A percentile compares a stretch with the other conserved stretches of the same genome.
Conservation (phyloP, 2,329 filamentous ascomycete genomes). For the Beauveria medogensis region DNA sequence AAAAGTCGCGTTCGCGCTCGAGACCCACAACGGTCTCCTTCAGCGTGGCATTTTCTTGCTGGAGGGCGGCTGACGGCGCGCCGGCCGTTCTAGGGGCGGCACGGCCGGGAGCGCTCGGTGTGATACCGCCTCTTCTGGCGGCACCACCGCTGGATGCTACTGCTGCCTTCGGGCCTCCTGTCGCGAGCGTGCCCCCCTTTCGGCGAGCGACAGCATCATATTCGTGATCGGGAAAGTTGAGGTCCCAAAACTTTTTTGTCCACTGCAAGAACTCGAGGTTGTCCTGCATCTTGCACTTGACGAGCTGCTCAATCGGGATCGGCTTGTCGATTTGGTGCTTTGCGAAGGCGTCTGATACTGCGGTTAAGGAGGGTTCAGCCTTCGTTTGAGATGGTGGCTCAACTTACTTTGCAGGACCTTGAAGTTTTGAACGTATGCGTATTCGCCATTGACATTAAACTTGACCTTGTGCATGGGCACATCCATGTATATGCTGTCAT, state of each 20-base stretch:
- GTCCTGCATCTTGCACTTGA: constrained; percentile 99
- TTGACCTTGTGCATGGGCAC: constrained; percentile 93
- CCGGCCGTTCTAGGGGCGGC: constrained; percentile 41
- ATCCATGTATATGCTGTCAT: constrained; percentile 96
- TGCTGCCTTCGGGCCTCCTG: constrained; percentile 38
- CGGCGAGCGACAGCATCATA: constrained; percentile 85
- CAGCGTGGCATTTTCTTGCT: constrained; percentile 77
- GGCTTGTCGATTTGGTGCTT: constrained; percentile 84
- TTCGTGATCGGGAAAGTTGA: constrained; percentile 93
- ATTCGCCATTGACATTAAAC: constrained; percentile 96
- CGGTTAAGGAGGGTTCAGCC: not conserved
- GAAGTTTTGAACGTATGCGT: constrained; percentile 97
- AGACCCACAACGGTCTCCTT: constrained; percentile 94
- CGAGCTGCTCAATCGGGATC: constrained; percentile 77
- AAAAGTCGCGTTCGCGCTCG: constrained; percentile 95
- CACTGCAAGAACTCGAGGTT: constrained; percentile 98
- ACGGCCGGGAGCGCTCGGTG: constrained; percentile 47
- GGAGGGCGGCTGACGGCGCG: constrained; percentile 61
- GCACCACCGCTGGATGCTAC: constrained; percentile 42
- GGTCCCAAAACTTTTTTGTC: constrained; percentile 95
- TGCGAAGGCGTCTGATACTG: constrained; percentile 61
- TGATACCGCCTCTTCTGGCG: constrained; percentile 48
- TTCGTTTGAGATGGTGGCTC: not conserved
- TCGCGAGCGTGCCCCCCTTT: constrained; percentile 62
- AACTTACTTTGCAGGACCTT: constrained; percentile 87